phyloP scores from a whole-genome alignment of 2,329 filamentous ascomycete genomes.

The Pseudogymnoascus sp. region DNA sequence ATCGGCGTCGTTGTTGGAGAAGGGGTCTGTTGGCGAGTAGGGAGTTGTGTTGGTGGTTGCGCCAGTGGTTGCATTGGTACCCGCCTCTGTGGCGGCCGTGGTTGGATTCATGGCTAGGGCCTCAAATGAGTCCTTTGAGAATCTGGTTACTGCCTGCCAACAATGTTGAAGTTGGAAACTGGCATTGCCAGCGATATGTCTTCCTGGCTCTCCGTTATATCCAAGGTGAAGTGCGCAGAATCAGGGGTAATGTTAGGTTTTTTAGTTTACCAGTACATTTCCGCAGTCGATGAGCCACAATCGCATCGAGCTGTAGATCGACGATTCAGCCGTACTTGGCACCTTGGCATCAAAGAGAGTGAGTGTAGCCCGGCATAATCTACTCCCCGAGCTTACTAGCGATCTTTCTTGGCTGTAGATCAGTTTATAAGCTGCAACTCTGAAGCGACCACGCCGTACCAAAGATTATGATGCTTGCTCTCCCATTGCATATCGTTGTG shows the following conservation, averaged over 20 bases:
- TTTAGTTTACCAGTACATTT: not conserved
- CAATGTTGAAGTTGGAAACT: not conserved
- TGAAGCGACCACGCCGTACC: not conserved
- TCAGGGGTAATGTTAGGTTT: not conserved
- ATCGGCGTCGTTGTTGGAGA: not conserved
- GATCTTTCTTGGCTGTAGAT: not conserved
- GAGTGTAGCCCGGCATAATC: not conserved
- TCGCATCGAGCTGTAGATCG: not conserved
- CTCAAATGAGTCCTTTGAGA: not conserved
- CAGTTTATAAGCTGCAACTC: not conserved
- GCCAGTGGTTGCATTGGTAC: not conserved
- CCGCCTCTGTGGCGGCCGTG: not conserved
- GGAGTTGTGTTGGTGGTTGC: not conserved
- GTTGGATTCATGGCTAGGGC: not conserved
- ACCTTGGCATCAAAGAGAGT: not conserved
- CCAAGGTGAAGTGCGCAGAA: not conserved
- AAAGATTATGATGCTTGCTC: not conserved
- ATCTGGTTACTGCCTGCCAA: not conserved
- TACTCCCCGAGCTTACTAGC: not conserved
- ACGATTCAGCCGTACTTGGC: not conserved
- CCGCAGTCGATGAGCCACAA: not conserved
- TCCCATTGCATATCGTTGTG: not conserved
- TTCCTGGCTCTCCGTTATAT: not conserved
- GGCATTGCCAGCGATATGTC: not conserved
- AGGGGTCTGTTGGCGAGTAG: not conserved